These are phyloP conservation scores for Annulohypoxylon nitens DNA, from an alignment of 495 filamentous ascomycete species.

Conservation along the genomic window DNA sequence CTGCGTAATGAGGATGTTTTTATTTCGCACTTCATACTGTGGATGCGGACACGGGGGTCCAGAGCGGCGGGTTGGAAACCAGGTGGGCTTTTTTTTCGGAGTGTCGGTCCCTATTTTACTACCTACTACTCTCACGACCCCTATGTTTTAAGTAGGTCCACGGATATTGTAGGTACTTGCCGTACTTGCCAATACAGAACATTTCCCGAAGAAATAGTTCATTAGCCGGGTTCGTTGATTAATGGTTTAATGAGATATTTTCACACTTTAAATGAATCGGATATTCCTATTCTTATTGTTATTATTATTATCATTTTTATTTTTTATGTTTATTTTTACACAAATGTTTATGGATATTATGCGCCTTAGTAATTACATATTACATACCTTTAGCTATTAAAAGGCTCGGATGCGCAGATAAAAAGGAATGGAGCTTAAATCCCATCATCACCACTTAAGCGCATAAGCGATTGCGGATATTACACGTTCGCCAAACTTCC, in stretches of 20 bases:
- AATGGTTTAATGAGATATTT: background rate
- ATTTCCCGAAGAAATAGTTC: constrained; percentile 4
- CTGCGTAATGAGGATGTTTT: background rate
- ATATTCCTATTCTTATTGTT: too few relatives aligned
- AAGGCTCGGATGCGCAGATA: constrained; percentile 29
- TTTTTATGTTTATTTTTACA: background rate
- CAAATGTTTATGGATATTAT: background rate
- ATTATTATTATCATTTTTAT: background rate
- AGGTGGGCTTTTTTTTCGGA: constrained; percentile 38
- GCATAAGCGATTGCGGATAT: constrained; percentile 4
- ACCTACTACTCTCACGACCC: constrained; percentile 18
- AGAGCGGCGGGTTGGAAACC: constrained; percentile 35
- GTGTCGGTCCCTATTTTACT: constrained; percentile 47
- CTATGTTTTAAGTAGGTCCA: constrained; percentile 4
- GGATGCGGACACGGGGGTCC: constrained; percentile 43
- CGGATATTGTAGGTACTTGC: constrained; percentile 12
- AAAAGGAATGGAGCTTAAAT: background rate
- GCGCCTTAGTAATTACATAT: too few relatives aligned
- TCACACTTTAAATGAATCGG: background rate
- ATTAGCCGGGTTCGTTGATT: background rate
- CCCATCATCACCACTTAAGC: constrained; percentile 2
- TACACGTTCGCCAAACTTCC: constrained; percentile 15
- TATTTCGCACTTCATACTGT: constrained; percentile 27
- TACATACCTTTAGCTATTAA: background rate
- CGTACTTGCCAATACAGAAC: constrained; percentile 1